These are phyloP conservation scores for Phytophthora hibernalis DNA, from an alignment of 352 stramenopile species.

Conservation along the genomic window DNA sequence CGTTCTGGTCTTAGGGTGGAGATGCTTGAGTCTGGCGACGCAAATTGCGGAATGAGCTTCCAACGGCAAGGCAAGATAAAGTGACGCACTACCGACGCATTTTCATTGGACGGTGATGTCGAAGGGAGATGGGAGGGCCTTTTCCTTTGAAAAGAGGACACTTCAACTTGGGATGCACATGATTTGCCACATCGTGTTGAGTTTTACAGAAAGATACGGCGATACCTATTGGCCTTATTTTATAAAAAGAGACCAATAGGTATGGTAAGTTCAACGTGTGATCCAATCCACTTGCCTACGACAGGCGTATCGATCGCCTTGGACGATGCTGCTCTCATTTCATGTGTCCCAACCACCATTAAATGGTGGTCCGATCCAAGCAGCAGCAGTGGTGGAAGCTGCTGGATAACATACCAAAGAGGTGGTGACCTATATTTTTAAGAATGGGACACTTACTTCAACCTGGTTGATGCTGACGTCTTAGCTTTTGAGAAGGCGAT, in stretches of 20 bases:
- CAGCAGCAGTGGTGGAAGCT: too few species aligned
- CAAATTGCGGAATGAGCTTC: slow-evolving; percentile 9
- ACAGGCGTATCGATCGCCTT: not conserved
- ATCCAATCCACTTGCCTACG: too few species aligned
- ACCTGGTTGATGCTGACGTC: too few species aligned
- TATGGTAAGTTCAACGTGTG: not conserved
- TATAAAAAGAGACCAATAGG: not conserved
- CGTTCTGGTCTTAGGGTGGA: not conserved
- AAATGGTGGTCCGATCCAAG: too few species aligned
- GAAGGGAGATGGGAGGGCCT: not conserved
- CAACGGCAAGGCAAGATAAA: not conserved
- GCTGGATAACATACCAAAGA: too few species aligned
- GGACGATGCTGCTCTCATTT: too few species aligned
- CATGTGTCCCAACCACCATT: too few species aligned
- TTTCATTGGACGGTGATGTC: not conserved
- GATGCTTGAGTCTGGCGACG: not conserved
- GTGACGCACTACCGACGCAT: not conserved
- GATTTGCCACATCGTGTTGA: not conserved
- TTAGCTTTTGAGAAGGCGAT: too few species aligned
- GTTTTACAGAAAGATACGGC: not conserved
- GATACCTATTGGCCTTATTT: not conserved
- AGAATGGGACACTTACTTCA: not conserved
- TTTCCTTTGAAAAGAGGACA: not conserved
- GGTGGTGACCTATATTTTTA: not conserved
- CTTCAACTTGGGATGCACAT: not conserved